Conservation (phyloP, 352 stramenopile species). For the Pythium phragmiticola region DNA sequence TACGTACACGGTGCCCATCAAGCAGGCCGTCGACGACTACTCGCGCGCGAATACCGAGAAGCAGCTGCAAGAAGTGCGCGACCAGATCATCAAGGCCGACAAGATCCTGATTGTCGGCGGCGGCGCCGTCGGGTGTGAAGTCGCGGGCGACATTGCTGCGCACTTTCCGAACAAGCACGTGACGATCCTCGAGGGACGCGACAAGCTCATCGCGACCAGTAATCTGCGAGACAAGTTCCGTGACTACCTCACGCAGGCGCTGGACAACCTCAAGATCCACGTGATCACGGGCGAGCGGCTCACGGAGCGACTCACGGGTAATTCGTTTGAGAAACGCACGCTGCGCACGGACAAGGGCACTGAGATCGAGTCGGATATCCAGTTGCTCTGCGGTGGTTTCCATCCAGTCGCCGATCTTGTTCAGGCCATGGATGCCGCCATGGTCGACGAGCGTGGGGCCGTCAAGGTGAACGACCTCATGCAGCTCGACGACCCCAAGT, state of each 20-base stretch:
- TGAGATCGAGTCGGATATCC: conserved; percentile 53
- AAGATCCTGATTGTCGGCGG: conserved; percentile 55
- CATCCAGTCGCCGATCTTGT: conserved; percentile 33
- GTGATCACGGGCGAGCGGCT: conserved; percentile 59
- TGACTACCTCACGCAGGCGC: conserved; percentile 27
- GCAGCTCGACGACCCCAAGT: conserved; percentile 43
- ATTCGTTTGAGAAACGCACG: conserved; percentile 38
- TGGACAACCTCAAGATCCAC: conserved; percentile 45
- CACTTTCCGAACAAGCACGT: conserved; percentile 59
- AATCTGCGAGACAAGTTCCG: conserved; percentile 54
- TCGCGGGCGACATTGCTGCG: conserved; percentile 56
- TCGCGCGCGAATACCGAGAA: conserved; percentile 26
- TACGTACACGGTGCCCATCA: conserved; percentile 32
- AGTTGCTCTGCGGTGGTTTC: conserved; percentile 49
- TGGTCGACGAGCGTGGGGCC: conserved; percentile 38
- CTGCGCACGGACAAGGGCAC: conserved; percentile 52
- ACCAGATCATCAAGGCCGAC: conserved; percentile 38
- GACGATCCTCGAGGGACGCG: conserved; percentile 45
- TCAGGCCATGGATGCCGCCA: conserved; percentile 29
- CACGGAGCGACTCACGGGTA: conserved; percentile 33
- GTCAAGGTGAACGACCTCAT: conserved; percentile 49
- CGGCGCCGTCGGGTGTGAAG: conserved; percentile 53
- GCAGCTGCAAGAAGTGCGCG: conserved; percentile 33
- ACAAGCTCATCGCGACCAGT: conserved; percentile 36
- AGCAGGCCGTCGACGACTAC: conserved; percentile 18